A percentile compares a stretch with the other conserved stretches of the same genome.
phyloP scores from a whole-genome alignment of 2,329 filamentous ascomycete genomes.

The Penicillium olsonii region DNA sequence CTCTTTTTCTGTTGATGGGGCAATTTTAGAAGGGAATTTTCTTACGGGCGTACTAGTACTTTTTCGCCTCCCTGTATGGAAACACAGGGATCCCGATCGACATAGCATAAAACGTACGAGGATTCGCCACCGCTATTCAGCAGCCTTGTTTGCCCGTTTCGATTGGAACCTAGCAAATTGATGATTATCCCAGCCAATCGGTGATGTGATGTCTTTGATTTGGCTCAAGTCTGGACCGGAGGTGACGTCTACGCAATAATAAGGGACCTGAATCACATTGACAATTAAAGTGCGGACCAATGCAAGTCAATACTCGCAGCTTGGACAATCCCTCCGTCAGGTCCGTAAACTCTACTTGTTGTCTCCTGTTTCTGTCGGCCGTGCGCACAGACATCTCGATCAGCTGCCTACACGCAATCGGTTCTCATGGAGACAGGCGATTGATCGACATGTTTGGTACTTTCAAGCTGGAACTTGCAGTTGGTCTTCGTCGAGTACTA shows the following conservation, averaged over 20 bases:
- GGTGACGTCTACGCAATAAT: no score
- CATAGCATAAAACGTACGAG: neutral
- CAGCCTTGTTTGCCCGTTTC: neutral
- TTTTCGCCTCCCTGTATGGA: constrained; percentile 4
- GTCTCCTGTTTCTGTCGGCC: neutral
- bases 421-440: neutral
- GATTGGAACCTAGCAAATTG: neutral
- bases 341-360: neutral
- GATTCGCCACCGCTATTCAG: constrained; percentile 2
- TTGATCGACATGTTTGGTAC: neutral
- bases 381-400: constrained; percentile 7
- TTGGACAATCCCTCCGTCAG: neutral
- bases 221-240: neutral
- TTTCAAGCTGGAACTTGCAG: no score
- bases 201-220: neutral
- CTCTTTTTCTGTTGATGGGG: neutral
- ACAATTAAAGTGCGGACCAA: constrained; percentile 3
- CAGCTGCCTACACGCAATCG: neutral
- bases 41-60: neutral
- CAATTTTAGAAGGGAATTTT: no score
- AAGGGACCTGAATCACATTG: neutral
- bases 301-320: constrained; percentile 3
- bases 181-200: constrained; percentile 2
- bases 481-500: no score
- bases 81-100: constrained; percentile 7